A percentile compares a stretch with the other conserved stretches of the same genome.
Conservation (phyloP, 805 yeast species). For the Saccharomycopsis microspora region DNA sequence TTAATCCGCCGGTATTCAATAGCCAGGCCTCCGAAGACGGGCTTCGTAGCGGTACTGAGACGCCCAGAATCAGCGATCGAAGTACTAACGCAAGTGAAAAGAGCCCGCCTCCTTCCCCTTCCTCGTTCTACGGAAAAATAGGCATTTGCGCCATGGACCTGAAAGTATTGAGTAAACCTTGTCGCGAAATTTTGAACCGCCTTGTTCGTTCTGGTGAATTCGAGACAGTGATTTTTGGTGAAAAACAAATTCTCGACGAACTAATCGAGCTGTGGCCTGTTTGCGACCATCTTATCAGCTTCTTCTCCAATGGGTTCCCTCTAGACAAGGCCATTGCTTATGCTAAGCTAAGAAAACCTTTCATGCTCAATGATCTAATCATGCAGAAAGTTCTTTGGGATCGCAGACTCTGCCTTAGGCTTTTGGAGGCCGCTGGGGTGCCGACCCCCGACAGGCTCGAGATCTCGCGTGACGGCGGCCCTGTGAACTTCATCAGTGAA, state of each 20-base stretch:
- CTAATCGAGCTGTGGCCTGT: constrained; percentile 96
- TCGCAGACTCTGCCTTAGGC: constrained; percentile 72
- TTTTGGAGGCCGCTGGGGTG: constrained; percentile 72
- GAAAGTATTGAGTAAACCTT: constrained; percentile 91
- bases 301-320: constrained; percentile 95
- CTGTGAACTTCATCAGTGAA: constrained; percentile 48
- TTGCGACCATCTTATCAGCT: constrained; percentile 87
- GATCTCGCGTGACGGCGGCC: constrained; percentile 95
- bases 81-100: neutral
- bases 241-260: constrained; percentile 91
- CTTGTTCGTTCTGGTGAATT: constrained; percentile 89
- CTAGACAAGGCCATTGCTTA: constrained; percentile 89
- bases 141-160: constrained; percentile 99
- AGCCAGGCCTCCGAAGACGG: neutral
- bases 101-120: neutral
- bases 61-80: neutral
- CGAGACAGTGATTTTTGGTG: constrained; percentile 94
- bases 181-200: constrained; percentile 79
- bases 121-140: constrained; percentile 52
- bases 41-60: neutral
- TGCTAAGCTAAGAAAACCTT: constrained; percentile 83
- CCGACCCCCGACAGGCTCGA: constrained; percentile 85
- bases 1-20: too few relatives aligned
- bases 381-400: constrained; percentile 98
- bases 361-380: constrained; percentile 73